These are phyloP conservation scores for Solanum arcanum DNA, from an alignment of 257 asterid genomes.

Conservation along the genomic window DNA sequence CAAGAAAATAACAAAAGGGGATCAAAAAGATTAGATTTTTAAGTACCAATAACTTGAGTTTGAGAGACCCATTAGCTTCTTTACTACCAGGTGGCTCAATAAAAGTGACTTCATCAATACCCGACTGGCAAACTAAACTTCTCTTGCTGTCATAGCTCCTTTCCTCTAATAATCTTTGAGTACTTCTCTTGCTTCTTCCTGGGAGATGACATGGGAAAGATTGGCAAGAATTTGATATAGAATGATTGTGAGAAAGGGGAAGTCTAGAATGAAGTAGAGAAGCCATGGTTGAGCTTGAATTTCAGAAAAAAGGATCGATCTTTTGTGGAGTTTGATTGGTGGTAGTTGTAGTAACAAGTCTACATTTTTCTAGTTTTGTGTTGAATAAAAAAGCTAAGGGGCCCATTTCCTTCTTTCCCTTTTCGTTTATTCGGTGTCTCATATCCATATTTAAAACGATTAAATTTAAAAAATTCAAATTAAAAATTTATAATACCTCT, in stretches of 20 bases:
- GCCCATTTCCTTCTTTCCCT: neutral
- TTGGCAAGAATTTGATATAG: conserved; percentile 3
- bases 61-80: conserved; percentile 30
- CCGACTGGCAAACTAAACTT: conserved; percentile 24
- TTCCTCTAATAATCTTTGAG: conserved; percentile 2
- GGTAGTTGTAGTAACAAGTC: neutral
- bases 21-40: neutral
- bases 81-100: conserved; percentile 20
- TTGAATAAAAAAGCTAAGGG: neutral
- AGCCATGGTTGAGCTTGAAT: conserved; percentile 30
- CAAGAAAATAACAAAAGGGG: neutral
- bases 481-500: no score
- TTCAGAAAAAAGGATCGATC: neutral
- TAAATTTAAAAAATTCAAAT: no score
- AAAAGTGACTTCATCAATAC: conserved; percentile 18
- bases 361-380: neutral
- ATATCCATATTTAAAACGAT: fast-evolving
- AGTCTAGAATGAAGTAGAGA: conserved; percentile 34
- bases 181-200: neutral
- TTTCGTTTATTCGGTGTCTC: fast-evolving
- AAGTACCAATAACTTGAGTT: conserved; percentile 63
- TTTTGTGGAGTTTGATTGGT: conserved; percentile 4
- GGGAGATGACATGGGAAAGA: neutral
- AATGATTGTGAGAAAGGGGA: conserved; percentile 20
- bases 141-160: neutral